Percentiles rank a stretch among this genome's conserved stretches.
Conservation (phyloP, 495 filamentous ascomycete genomes). For the Daldinia concentrica region DNA sequence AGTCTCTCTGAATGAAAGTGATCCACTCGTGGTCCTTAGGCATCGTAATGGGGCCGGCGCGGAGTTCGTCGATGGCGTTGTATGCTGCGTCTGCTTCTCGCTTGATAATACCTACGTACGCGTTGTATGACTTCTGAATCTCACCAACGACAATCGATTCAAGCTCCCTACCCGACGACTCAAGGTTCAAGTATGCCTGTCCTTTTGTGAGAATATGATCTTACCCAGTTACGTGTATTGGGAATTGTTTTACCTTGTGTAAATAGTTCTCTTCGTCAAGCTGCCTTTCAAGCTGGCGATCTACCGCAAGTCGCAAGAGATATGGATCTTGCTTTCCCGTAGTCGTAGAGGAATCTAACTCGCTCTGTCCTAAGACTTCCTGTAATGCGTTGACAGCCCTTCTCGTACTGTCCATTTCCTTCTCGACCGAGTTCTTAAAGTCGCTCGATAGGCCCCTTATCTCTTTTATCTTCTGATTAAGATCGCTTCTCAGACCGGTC, state of each 20-base stretch:
- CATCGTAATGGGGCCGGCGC: slow-evolving; percentile 84
- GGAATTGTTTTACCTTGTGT: slow-evolving; percentile 70
- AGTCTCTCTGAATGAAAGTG: slow-evolving; percentile 80
- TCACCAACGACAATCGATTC: slow-evolving; percentile 96
- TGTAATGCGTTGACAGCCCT: slow-evolving; percentile 79
- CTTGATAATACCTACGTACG: slow-evolving; percentile 87
- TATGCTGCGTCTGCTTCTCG: slow-evolving; percentile 86
- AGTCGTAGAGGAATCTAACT: slow-evolving; percentile 76
- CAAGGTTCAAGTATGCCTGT: slow-evolving; percentile 93
- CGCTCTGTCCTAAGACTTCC: slow-evolving; percentile 78
- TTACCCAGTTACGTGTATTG: too few species aligned
- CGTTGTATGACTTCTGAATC: slow-evolving; percentile 96
- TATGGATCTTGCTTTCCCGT: slow-evolving; percentile 92
- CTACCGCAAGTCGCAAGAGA: slow-evolving; percentile 81
- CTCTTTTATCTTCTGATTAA: slow-evolving; percentile 96
- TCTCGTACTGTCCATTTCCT: slow-evolving; percentile 76
- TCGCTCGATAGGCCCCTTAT: slow-evolving; percentile 91
- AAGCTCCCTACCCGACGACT: slow-evolving; percentile 91
- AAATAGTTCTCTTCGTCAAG: slow-evolving; percentile 98
- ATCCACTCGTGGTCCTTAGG: slow-evolving; percentile 93
- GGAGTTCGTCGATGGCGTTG: slow-evolving; percentile 80
- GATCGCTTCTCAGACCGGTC: slow-evolving; percentile 83
- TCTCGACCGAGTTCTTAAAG: slow-evolving; percentile 90
- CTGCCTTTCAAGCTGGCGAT: slow-evolving; percentile 88
- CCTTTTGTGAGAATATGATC: slow-evolving; percentile 39